A percentile compares a stretch with the other conserved stretches of the same genome.
Conservation (phyloP, 2,329 filamentous ascomycete genomes). For the Geosmithia morbida region DNA sequence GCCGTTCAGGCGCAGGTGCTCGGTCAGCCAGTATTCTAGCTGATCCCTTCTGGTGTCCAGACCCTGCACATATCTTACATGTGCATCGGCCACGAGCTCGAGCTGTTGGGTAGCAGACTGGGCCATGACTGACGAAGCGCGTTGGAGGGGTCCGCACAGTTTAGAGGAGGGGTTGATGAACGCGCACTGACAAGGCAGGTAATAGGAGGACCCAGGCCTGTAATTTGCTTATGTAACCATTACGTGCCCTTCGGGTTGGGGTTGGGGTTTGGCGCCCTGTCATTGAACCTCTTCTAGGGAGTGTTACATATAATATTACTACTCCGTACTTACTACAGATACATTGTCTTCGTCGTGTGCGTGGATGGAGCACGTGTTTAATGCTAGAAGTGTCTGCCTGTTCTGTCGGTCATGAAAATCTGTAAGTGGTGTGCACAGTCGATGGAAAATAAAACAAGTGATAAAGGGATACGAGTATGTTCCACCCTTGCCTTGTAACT, state of each 20-base stretch:
- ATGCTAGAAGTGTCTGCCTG: background rate
- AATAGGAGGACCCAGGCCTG: background rate
- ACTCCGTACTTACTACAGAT: too few species aligned
- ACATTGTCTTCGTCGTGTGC: too few species aligned
- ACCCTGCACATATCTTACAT: slow-evolving; percentile 87
- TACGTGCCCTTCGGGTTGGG: background rate
- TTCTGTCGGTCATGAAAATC: background rate
- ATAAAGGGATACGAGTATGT: too few species aligned
- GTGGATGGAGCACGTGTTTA: background rate
- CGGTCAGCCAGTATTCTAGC: slow-evolving; percentile 94
- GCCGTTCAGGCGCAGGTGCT: slow-evolving; percentile 88
- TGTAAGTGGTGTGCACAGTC: background rate
- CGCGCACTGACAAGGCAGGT: background rate
- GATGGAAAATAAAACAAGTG: too few species aligned
- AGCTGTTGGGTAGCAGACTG: slow-evolving; percentile 9
- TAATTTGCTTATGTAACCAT: background rate
- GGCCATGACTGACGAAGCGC: slow-evolving; percentile 11
- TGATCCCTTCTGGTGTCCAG: slow-evolving; percentile 87
- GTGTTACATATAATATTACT: too few species aligned
- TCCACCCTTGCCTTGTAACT: background rate
- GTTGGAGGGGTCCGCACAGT: background rate
- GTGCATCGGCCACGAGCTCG: slow-evolving; percentile 38
- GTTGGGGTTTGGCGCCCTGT: background rate
- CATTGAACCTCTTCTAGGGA: too few species aligned
- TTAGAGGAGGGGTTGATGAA: background rate